Base-by-base conservation (phyloP, 2,329 filamentous ascomycete species). In the Achaetomium macrosporum region DNA sequence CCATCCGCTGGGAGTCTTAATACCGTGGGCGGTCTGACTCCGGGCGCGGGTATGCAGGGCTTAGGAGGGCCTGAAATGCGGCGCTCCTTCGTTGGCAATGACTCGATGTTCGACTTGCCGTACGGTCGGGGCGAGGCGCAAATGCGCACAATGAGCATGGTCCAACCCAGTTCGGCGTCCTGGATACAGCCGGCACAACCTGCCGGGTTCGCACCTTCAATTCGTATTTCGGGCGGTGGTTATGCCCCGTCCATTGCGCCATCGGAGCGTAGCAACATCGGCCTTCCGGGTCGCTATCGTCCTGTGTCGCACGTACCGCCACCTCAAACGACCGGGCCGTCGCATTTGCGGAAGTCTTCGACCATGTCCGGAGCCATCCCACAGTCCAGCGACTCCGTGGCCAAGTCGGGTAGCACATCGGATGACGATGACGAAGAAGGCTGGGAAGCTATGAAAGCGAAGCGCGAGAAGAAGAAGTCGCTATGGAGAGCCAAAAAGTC, bases 221-320 rank as follows among this genome's bases (percentile, higher is more conserved):
- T 80, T 47, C 70, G 68, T 51, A 61, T 69, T 50, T 75, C 71
- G 69, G 79, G 73, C 43, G 69, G 70, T 47, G 83, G 82, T 9
- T 97, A 97, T 69, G 81, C 90, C 1, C 84, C 90, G 1, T 97
- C 92, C 1, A 95, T 99, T 60, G 92, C 93, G 2, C 93, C 93
- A 1, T 96, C 90, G 5, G 93, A 97, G 72, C 86, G 93, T 56
- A 97, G 91, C 76, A 97, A 95, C 67, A 76, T 96, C 56, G 93
- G 93, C 15, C 78, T 95, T 48, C 90, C 93, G 9, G 85, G 89
- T 31, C 84, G 93, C 42, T 99, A 99, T 71, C 82, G 93, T 42
- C 90, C 93, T 1, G 92, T 97, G 1, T 90, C 88, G 0, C 85
- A 86, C 40, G 74, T 78, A 50, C 75, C 73, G 8, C 56, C 63